Conservation (phyloP, 805 yeast species). For the Nakazawaea anatomiae region DNA sequence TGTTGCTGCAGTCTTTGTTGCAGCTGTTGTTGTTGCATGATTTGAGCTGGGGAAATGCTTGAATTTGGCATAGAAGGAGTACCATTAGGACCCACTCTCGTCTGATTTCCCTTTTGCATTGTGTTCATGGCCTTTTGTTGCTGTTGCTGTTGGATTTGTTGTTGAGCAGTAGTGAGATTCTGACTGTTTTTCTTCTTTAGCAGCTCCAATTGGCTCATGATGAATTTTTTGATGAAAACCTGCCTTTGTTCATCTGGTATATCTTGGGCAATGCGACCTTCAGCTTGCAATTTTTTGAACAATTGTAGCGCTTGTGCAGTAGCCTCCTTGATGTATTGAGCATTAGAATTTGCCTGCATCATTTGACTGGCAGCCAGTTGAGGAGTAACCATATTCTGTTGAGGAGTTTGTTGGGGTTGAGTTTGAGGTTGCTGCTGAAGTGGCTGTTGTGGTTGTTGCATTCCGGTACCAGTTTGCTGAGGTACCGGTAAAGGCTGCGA, state of each 20-base stretch:
- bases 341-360: conserved; percentile 14
- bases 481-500: neutral
- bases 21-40: conserved; percentile 14
- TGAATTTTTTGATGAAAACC: conserved; percentile 26
- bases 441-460: conserved; percentile 7
- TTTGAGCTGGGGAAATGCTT: conserved; percentile 8
- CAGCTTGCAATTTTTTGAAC: conserved; percentile 26
- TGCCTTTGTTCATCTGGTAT: conserved; percentile 28
- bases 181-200: conserved; percentile 6
- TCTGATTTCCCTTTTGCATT: conserved; percentile 19
- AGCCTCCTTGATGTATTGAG: conserved; percentile 19
- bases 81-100: conserved; percentile 13
- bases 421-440: conserved; percentile 19
- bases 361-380: conserved; percentile 18
- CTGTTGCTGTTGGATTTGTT: conserved; percentile 14
- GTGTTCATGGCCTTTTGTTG: conserved; percentile 15
- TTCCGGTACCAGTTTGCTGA: neutral
- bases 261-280: conserved; percentile 24
- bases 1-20: conserved; percentile 14
- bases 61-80: conserved; percentile 13
- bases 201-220: conserved; percentile 18
- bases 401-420: conserved; percentile 16
- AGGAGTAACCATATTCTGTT: conserved; percentile 15
- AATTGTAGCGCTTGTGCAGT: conserved; percentile 26
- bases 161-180: conserved; percentile 5